Evolutionary conservation across 768 basidiomycete species (phyloP).

Genomic region (Amanita pseudoporphyria): DNA sequence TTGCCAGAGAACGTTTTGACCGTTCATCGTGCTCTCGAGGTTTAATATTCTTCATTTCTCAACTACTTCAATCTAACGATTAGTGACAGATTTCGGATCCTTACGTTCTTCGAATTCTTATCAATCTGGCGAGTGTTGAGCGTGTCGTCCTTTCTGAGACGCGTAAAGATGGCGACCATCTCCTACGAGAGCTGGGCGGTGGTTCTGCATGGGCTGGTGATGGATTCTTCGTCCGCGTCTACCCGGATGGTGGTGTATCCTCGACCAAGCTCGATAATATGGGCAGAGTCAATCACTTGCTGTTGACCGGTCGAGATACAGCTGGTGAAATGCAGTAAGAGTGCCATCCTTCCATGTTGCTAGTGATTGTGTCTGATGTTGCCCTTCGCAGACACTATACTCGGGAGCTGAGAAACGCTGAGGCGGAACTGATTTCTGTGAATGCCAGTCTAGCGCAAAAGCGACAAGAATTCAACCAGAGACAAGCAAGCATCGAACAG

Average conservation of each 20-base stretch:
- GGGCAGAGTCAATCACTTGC: conserved; percentile 26
- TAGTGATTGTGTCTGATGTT: neutral
- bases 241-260: conserved; percentile 61
- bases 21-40: conserved; percentile 74
- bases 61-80: conserved; percentile 6
- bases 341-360: neutral
- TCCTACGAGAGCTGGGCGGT: conserved; percentile 34
- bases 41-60: conserved; percentile 17
- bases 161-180: conserved; percentile 54
- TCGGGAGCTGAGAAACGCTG: conserved; percentile 26
- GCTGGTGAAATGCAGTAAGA: conserved; percentile 40
- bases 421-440: conserved; percentile 25
- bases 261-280: conserved; percentile 29
- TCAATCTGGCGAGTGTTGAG: conserved; percentile 71
- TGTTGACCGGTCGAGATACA: conserved; percentile 46
- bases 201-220: conserved; percentile 59
- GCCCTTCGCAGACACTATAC: conserved; percentile 33
- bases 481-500: conserved; percentile 18
- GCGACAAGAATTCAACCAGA: conserved; percentile 19
- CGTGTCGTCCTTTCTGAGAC: conserved; percentile 50
- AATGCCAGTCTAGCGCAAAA: conserved; percentile 12
- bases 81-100: conserved; percentile 57
- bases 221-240: conserved; percentile 52
- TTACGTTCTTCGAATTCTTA: conserved; percentile 69
- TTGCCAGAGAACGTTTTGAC: conserved; percentile 55